These are phyloP conservation scores for Kondoa subrosea DNA, from an alignment of 768 basidiomycete species.

Conservation along the genomic window DNA sequence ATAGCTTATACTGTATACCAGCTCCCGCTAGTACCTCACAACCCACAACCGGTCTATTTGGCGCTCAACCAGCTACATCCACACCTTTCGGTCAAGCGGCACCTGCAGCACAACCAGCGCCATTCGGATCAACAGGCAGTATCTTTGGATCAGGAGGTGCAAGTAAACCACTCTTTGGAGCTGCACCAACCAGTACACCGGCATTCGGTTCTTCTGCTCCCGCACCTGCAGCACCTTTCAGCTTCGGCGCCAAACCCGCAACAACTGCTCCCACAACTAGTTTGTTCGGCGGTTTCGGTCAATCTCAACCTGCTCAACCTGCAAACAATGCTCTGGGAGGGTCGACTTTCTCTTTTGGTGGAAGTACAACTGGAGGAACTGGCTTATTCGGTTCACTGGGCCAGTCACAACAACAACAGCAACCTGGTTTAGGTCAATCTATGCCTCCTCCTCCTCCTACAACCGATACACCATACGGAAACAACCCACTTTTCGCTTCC, in stretches of 20 bases:
- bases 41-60: conserved; percentile 6
- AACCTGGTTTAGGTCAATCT: conserved; percentile 28
- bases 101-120: not conserved
- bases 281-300: not conserved
- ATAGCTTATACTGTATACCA: not conserved
- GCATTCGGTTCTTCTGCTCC: not conserved
- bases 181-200: conserved; percentile 1
- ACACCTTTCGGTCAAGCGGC: not conserved
- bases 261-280: not conserved
- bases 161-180: not conserved
- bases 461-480: conserved; percentile 43
- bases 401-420: conserved; percentile 39
- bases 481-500: conserved; percentile 32
- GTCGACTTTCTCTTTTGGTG: conserved; percentile 8
- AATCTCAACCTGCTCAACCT: conserved; percentile 16
- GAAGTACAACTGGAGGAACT: conserved; percentile 31
- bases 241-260: conserved; percentile 7
- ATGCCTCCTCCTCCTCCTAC: conserved; percentile 60
- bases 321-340: conserved; percentile 21
- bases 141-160: not conserved
- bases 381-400: conserved; percentile 21
- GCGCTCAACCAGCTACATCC: not conserved
- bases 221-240: not conserved
- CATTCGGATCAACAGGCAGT: not conserved
- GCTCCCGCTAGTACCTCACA: not conserved